Percentiles rank a stretch among this genome's conserved stretches.
These are phyloP conservation scores for Globisporangium yorkense DNA, from an alignment of 352 stramenopile genomes.

Conservation along the genomic window DNA sequence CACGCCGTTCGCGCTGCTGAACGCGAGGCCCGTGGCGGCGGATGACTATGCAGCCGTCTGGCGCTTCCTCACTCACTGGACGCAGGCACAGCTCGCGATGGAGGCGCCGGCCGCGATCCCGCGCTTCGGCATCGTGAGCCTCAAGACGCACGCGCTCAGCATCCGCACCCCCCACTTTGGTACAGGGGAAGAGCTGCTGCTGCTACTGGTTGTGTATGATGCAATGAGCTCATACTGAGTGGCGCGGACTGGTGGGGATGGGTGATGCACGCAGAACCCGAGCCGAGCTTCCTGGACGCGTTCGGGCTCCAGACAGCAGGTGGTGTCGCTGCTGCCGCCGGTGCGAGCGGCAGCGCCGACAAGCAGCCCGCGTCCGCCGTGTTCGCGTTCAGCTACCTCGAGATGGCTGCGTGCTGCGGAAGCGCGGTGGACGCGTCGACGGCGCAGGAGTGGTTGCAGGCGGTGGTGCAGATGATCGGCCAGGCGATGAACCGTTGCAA, in stretches of 20 bases:
- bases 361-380: slow-evolving; percentile 6
- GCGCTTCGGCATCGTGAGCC: slow-evolving; percentile 54
- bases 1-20: neutral
- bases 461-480: slow-evolving; percentile 48
- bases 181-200: slow-evolving; percentile 10
- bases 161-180: slow-evolving; percentile 63
- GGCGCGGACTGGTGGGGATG: neutral
- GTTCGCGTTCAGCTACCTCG: slow-evolving; percentile 48
- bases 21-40: neutral
- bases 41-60: neutral
- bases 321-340: neutral
- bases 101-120: slow-evolving; percentile 63
- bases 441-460: slow-evolving; percentile 58
- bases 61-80: neutral
- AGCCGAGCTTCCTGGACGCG: slow-evolving; percentile 44
- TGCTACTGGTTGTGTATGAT: neutral
- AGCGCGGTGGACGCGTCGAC: slow-evolving; percentile 30
- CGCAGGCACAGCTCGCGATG: slow-evolving; percentile 49
- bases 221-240: neutral
- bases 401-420: slow-evolving; percentile 67
- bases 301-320: slow-evolving; percentile 28
- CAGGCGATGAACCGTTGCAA: slow-evolving; percentile 44
- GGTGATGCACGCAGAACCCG: slow-evolving; percentile 31
- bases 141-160: slow-evolving; percentile 37
- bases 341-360: neutral